Conservation (phyloP, 2,329 filamentous ascomycete genomes). For the Colletotrichum tropicicola region DNA sequence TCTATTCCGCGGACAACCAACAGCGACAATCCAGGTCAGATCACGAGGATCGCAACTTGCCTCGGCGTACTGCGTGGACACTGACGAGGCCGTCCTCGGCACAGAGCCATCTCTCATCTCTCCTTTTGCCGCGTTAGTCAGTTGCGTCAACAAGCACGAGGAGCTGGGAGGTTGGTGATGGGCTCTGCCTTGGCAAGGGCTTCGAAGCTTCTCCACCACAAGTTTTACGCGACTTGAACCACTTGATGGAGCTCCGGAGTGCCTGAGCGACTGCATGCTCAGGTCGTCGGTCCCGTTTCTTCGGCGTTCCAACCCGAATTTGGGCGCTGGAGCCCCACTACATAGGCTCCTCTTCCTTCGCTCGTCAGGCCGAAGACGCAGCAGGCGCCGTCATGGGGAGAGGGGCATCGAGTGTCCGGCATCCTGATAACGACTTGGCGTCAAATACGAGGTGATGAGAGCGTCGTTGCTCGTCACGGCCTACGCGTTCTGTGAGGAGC, state of each 20-base stretch:
- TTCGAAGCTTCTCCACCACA: not conserved
- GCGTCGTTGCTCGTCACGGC: constrained; percentile 4
- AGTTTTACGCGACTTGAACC: constrained; percentile 10
- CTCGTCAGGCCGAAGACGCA: not conserved
- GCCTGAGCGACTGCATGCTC: not conserved
- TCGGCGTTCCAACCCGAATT: constrained; percentile 22
- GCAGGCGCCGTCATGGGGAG: not conserved
- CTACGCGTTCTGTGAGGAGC: not conserved
- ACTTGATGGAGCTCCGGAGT: not conserved
- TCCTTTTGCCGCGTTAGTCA: not conserved
- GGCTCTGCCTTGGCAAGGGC: not conserved
- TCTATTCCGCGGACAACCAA: too few relatives aligned
- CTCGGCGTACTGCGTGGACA: not conserved
- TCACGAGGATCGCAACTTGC: not conserved
- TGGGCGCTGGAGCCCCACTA: constrained; percentile 15
- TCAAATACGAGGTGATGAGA: not conserved
- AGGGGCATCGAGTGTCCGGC: not conserved
- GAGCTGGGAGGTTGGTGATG: not conserved
- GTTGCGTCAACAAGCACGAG: not conserved
- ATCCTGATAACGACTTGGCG: not conserved
- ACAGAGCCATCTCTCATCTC: not conserved
- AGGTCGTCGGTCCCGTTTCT: not conserved
- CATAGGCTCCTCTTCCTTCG: constrained; percentile 21
- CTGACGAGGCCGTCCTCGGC: not conserved
- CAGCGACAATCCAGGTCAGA: too few relatives aligned